Evolutionary conservation across 371 early-diverging fungal genomes (phyloP), one percentile per base, ranked within the genome.

Genomic region (Vairimorpha ceranae): DNA sequence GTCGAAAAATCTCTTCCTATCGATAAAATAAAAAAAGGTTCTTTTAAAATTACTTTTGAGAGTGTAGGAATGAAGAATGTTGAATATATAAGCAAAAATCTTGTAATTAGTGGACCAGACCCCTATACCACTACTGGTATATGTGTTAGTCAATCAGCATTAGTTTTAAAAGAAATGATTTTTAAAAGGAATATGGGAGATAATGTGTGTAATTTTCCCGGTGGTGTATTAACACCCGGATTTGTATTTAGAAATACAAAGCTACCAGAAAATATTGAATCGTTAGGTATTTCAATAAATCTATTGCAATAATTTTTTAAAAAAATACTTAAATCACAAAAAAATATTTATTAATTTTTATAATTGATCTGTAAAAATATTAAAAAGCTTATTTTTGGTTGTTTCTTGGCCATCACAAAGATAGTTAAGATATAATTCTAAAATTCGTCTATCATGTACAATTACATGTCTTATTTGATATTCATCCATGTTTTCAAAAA

Each of bases 141-240:
- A 35, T 69, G 69, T 67, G 12, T 83, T 23, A 71, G 68, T 23
- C 64, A 80, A 38, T 63, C 38, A n/a, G 77, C 72, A 19, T 27
- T 54, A 43, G 8, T 32, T 10, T 32, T 79, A 6, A 45, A 76
- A 15, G 51, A 73, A n/a, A 27, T 64, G 36, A 33, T 69, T 2
- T 21, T 59, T 25, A 46, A 35, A 36, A 48, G 23, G 14, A 41
- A 25, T 10, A 36, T 32, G 12, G 38, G 36, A 0, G 32, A 51
- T 52, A 52, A 76, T 8, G 32, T 38, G 0, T 35, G 25, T 23
- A 36, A 51, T 27, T 63, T 60, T 4, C 32, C 52, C 46, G 72
- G 68, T 14, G 85, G 85, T 29, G 82, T 83, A 10, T 43, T 75
- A 33, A 84, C 85, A 15, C 85, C 85, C 25, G 85, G 75, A 36